Base-by-base conservation (phyloP, 495 filamentous ascomycete genomes). In the Penicillium desertorum region DNA sequence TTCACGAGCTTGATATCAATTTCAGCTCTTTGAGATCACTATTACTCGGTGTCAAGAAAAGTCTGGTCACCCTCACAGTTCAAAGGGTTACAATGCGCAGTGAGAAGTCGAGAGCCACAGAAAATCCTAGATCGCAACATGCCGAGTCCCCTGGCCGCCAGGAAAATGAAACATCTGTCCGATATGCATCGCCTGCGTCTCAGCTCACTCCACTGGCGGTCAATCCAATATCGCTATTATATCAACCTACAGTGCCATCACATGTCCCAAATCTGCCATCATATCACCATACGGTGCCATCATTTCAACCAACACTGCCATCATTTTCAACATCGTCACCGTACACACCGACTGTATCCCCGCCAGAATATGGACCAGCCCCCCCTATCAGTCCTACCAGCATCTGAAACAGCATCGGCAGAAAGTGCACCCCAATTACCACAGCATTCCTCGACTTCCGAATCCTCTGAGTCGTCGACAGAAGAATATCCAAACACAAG, bases 1-100 rank as follows among this genome's bases (percentile, higher is more conserved):
- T 58, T 19, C 27, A 52, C 4, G 16, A 54, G 57, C 49, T 59
- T 29, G 36, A 54, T 42, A 49, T 59, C 57, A n/a, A 59, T 43
- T 59, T 48, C 34, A 49, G 27, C 20, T 23, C 57, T 48, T 59
- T 59, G 36, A 49, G 27, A 48, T 59, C 57, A 48, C 51, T 54
- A 25, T 44, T 48, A 41, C 34, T 51, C 17, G 32, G 51, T 56
- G 51, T 51, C 12, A 51, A 60, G 52, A 45, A 55, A 51, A 46
- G 14, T 41, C 32, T 60, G 30, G 45, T 45, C 37, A 56, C 11
- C 39, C 58, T 60, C 45, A 51, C 52, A 45, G 39, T 62, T 20
- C 5, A 58, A 46, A 25, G 27, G n/a, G 59, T 62, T 22, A 49
- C 17, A 44, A 58, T 58, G 1, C 3, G 32, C 43, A 45, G 44